Conservation (phyloP, 106 monocot genomes). For the Amphibolis antarctica region DNA sequence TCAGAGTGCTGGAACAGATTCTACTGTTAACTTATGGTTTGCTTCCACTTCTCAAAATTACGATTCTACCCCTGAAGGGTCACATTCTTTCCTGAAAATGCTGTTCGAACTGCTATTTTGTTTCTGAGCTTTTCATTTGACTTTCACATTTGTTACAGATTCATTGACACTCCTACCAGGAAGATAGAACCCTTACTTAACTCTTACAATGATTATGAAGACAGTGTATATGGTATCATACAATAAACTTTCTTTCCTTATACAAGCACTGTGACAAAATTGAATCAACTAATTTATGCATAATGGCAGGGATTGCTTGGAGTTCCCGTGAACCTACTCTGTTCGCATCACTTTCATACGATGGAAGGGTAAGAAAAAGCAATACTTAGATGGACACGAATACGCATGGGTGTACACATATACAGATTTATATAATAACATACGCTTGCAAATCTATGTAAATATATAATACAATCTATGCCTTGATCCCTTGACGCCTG, state of each 20-base stretch:
- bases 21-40: conserved; percentile 83
- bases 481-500: too few relatives aligned
- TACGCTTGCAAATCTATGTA: too few relatives aligned
- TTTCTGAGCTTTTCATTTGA: neutral
- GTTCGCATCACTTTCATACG: conserved; percentile 95
- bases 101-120: neutral
- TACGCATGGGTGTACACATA: too few relatives aligned
- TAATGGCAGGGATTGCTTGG: conserved; percentile 70
- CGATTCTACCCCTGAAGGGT: conserved; percentile 54
- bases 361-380: conserved; percentile 66
- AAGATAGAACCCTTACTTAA: conserved; percentile 54
- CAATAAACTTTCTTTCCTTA: neutral
- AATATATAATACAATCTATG: too few relatives aligned
- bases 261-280: neutral
- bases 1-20: conserved; percentile 97
- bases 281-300: neutral
- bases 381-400: too few relatives aligned
- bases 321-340: conserved; percentile 65
- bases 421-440: too few relatives aligned
- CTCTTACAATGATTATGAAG: conserved; percentile 85
- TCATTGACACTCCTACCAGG: conserved; percentile 41
- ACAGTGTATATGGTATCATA: conserved; percentile 88
- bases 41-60: conserved; percentile 22
- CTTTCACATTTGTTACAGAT: conserved; percentile 22
- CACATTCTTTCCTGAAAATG: neutral